A percentile compares a stretch with the other conserved stretches of the same genome.
phyloP scores from a whole-genome alignment of 2,329 filamentous ascomycete genomes.

The Penicillium sp. region DNA sequence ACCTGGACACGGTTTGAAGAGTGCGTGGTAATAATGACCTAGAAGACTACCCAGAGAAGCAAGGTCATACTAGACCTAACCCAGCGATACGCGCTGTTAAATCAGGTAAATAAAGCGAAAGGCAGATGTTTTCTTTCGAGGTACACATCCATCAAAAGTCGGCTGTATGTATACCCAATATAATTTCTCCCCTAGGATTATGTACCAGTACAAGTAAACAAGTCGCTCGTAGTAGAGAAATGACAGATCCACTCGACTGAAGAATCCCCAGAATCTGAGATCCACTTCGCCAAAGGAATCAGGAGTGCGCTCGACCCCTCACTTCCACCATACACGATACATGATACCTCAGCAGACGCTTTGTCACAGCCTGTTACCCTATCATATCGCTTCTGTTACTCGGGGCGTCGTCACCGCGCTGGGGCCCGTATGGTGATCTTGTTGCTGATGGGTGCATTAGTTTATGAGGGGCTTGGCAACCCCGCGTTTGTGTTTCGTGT shows the following conservation, averaged over 20 bases:
- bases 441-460: conserved; percentile 11
- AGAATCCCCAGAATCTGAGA: conserved; percentile 2
- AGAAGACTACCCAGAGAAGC: background rate
- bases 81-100: background rate
- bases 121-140: no score
- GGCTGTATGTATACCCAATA: background rate
- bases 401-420: conserved; percentile 12
- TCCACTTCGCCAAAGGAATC: conserved; percentile 5
- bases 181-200: background rate
- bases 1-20: background rate
- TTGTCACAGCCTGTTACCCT: conserved; percentile 6
- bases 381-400: conserved; percentile 14
- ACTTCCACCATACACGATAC: background rate
- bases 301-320: background rate
- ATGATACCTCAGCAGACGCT: background rate
- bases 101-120: background rate
- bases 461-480: conserved; percentile 15
- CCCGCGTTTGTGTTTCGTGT: conserved; percentile 14
- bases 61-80: background rate
- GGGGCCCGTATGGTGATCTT: conserved; percentile 12
- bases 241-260: conserved; percentile 9
- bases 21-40: conserved; percentile 5
- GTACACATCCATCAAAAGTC: background rate
- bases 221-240: background rate
- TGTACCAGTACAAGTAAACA: background rate